Base-by-base conservation (phyloP, 1,284 basidiomycete genomes). In the Naganishia sp. region DNA sequence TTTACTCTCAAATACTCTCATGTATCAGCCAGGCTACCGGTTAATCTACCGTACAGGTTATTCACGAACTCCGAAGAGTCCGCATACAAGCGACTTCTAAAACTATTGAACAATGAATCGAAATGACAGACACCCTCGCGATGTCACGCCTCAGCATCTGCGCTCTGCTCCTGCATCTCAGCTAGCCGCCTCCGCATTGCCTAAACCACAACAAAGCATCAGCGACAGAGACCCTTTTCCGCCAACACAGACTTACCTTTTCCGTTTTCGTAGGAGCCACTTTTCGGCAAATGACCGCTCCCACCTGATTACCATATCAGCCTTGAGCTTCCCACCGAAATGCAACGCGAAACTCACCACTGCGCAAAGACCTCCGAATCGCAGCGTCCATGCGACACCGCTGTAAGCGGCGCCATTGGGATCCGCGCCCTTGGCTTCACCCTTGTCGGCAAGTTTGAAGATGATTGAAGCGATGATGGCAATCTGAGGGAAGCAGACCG, bases 351-450 rank as follows among this genome's bases (percentile, higher is more conserved):
- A 7, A 74, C 83, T 72, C 71, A 86, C 83, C 68, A 94, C 79
- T 0, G 92, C 88, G 76, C 88, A 91, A 9, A 91, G 73, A 42
- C 94, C 94, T 55, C 94, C 94, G 74, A 96, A 96, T 15, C 93
- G 86, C 59, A 98, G 80, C 5, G 96, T 91, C 93, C 94, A 97
- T 0, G 89, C 90, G 23, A 94, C 90, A 52, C 92, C 92, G 66
- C 60, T 63, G 87, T 90, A 68, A 85, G 83, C 75, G 88, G 84
- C 63, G 83, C 81, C 63, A 85, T 83, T 55, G 82, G 80, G 23
- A 78, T 77, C 10, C 80, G 79, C 21, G 65, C 67, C 53, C 68
- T 59, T 36, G 70, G 79, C 33, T 13, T 50, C 61, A n/a, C 59
- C 65, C 49, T 73, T 84, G 72, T 93, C 90, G 0, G 89, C 89